Evolutionary conservation across 2,329 filamentous ascomycete species (phyloP), one percentile per base, ranked within the genome.

Genomic region (Botrytis sinoallii): DNA sequence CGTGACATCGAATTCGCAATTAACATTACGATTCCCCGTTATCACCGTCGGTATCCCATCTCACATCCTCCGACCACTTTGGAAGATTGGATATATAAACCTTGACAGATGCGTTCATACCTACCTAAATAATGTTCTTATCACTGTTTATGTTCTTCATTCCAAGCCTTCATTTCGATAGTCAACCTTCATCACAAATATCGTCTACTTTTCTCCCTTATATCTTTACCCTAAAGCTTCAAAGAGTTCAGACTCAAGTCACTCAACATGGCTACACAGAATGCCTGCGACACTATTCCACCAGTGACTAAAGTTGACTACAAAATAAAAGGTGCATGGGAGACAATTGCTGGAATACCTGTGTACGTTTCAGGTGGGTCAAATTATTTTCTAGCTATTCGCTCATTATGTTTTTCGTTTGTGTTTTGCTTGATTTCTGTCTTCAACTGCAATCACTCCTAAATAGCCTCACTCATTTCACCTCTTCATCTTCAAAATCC

Each of bases 271-370:
- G 63, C 71, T 60, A 75, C 76, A 60, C 77, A 76, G 70, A 77
- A 77, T 72, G 77, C 77, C 9, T 79, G 79, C 74, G 76, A 76
- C 48, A 79, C 77, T 2, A 77, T 79, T 44, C 78, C 83, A 2
- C 78, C 83, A 8, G 78, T 80, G 1, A 78, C 82, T 6, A 77
- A 79, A 14, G 67, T 78, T 7, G 79, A 78, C 1, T 84, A 84
- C 66, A 76, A 74, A 18, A 52, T 66, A 7, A 78, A 77, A 44
- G 77, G 77, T 14, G 72, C 48, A 14, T 79, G 73, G 74, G 67
- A 57, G 18, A 66, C 75, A 18, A 4, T 79, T 29, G 75, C 70
- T 46, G 73, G 73, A 2, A 35, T 77, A 12, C 76, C 75, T 32
- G 42, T 61, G 7, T 63, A 70, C n/a, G n/a, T 70, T n/a, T 52